Evolutionary conservation across 257 asterid species (phyloP).

Genomic region (Fraxinus quadrangulata): DNA sequence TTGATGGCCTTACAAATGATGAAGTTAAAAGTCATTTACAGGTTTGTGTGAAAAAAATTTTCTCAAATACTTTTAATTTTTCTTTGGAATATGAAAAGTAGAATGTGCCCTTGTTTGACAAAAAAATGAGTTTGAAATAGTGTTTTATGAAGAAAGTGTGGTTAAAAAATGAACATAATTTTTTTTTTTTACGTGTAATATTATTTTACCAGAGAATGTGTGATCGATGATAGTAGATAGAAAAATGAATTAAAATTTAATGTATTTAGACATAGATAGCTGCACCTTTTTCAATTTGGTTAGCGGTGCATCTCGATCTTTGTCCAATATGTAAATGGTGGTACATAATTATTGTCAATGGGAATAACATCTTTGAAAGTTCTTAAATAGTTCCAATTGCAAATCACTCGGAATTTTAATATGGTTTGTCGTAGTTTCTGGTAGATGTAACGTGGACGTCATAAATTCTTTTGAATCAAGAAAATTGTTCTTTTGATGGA

Average conservation of each 20-base stretch:
- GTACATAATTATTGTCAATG: not conserved
- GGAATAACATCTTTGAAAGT: not conserved
- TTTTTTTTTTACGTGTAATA: no score
- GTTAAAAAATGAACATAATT: no score
- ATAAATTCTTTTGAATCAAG: not conserved
- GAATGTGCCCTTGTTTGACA: no score
- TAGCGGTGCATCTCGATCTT: not conserved
- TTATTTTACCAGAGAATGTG: no score
- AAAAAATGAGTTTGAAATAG: no score
- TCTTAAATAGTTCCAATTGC: not conserved
- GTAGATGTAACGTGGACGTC: not conserved
- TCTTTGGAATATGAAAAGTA: slow-evolving; percentile 1
- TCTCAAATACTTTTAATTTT: not conserved
- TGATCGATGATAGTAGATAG: no score
- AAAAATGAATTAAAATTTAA: no score
- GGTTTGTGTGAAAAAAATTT: slow-evolving; percentile 35
- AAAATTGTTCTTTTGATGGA: not conserved
- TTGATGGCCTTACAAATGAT: slow-evolving; percentile 74
- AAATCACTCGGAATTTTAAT: not conserved
- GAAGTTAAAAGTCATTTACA: slow-evolving; percentile 77
- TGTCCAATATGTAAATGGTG: no score
- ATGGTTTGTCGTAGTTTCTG: not conserved
- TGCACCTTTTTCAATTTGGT: slow-evolving; percentile 8
- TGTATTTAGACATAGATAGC: not conserved
- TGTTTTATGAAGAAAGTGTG: no score